These are phyloP conservation scores for Aegilops tauschii DNA, from an alignment of 176 grass and related monocot genomes.

Conservation along the genomic window DNA sequence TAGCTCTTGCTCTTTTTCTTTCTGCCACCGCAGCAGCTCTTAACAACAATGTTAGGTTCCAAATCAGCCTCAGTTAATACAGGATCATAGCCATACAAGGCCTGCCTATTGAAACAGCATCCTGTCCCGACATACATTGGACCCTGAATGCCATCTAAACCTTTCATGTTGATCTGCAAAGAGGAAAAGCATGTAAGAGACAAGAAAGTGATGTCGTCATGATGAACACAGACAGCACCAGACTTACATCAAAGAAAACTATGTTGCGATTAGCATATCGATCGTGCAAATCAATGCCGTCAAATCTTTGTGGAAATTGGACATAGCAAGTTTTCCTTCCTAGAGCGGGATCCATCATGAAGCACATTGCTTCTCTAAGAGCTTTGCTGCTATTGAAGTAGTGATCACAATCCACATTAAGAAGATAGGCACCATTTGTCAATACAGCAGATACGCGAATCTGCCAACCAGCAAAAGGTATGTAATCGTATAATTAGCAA, in stretches of 20 bases:
- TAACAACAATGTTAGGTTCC: conserved; percentile 86
- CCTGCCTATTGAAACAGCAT: conserved; percentile 98
- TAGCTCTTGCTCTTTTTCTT: conserved; percentile 96
- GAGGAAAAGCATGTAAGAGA: conserved; percentile 32
- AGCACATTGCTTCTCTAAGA: conserved; percentile 99
- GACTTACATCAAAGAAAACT: conserved; percentile 98
- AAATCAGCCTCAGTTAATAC: conserved; percentile 96
- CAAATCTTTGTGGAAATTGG: conserved; percentile 98
- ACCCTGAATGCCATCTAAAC: conserved; percentile 98
- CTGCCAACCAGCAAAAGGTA: conserved; percentile 40
- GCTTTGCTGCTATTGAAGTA: conserved; percentile 99
- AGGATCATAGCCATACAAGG: conserved; percentile 97
- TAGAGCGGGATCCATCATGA: conserved; percentile 96
- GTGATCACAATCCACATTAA: conserved; percentile 99
- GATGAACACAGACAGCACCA: conserved; percentile 1
- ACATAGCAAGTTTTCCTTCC: conserved; percentile 99
- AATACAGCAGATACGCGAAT: conserved; percentile 98
- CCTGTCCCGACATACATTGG: conserved; percentile 98
- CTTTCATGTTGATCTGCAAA: conserved; percentile 99
- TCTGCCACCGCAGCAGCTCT: conserved; percentile 96
- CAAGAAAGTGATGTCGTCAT: not conserved
- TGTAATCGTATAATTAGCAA: conserved; percentile 31
- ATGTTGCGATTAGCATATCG: conserved; percentile 99
- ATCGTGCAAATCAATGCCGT: conserved; percentile 98
- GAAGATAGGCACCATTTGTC: conserved; percentile 98